Percentiles rank a stretch among this genome's conserved stretches.
Conservation (phyloP, 371 early-diverging fungal species). For the Dentiscutata heterogama region DNA sequence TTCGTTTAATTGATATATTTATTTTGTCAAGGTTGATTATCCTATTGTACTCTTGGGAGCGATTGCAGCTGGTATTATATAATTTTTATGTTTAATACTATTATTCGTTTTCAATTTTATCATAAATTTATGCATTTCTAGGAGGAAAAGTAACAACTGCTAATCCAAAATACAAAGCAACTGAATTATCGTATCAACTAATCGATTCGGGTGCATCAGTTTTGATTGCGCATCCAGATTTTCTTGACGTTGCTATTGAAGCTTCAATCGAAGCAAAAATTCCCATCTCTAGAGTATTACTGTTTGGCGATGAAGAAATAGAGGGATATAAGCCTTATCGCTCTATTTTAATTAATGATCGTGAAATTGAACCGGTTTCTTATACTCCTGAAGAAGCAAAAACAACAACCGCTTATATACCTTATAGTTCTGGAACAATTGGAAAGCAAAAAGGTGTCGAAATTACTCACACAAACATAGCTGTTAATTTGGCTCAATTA, state of each 20-base stretch:
- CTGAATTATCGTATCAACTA: constrained; percentile 82
- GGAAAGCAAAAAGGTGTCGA: constrained; percentile 83
- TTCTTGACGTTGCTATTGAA: constrained; percentile 62
- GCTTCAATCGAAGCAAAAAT: constrained; percentile 70
- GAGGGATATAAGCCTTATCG: constrained; percentile 46
- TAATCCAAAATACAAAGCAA: constrained; percentile 80
- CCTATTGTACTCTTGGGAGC: background rate
- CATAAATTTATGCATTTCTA: constrained; percentile 46
- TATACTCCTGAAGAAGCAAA: constrained; percentile 47
- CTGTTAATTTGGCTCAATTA: constrained; percentile 74
- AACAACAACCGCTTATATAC: constrained; percentile 68
- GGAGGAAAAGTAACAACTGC: constrained; percentile 78
- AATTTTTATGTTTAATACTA: background rate
- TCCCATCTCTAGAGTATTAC: constrained; percentile 59
- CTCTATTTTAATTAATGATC: constrained; percentile 44
- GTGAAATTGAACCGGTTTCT: constrained; percentile 48
- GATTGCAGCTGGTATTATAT: background rate
- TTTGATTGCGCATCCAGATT: constrained; percentile 61
- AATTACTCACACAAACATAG: constrained; percentile 83
- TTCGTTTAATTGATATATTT: background rate
- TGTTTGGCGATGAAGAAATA: constrained; percentile 64
- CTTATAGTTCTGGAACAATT: constrained; percentile 86
- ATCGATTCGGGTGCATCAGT: constrained; percentile 71
- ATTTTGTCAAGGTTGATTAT: background rate
- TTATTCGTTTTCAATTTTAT: background rate